A percentile compares a stretch with the other conserved stretches of the same genome.
Conservation (phyloP, 768 basidiomycete species). For the Phallus indusiatus region DNA sequence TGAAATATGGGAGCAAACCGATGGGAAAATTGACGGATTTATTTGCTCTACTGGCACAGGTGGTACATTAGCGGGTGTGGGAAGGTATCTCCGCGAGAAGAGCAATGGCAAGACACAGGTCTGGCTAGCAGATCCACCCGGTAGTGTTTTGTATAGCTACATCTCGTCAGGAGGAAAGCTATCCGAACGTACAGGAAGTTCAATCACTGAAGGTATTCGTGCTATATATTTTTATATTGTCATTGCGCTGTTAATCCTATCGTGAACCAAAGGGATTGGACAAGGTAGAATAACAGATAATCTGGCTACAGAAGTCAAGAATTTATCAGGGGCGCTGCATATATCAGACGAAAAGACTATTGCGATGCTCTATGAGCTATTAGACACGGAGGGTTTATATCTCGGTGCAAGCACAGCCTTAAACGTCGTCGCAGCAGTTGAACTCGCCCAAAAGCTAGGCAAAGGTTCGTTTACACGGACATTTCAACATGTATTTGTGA, state of each 20-base stretch:
- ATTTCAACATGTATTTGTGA: background rate
- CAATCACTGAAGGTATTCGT: slow-evolving; percentile 77
- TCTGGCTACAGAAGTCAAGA: slow-evolving; percentile 67
- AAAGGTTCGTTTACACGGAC: slow-evolving; percentile 41
- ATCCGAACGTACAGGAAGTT: slow-evolving; percentile 70
- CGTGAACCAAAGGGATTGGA: slow-evolving; percentile 63
- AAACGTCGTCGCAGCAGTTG: slow-evolving; percentile 89
- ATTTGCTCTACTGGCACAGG: slow-evolving; percentile 93
- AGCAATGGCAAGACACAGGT: slow-evolving; percentile 70
- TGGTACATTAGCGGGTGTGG: slow-evolving; percentile 87
- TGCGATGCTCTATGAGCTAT: slow-evolving; percentile 84
- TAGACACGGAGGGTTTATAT: slow-evolving; percentile 91
- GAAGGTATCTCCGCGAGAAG: slow-evolving; percentile 76
- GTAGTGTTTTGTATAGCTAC: slow-evolving; percentile 82
- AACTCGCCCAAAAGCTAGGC: slow-evolving; percentile 78
- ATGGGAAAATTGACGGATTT: slow-evolving; percentile 79
- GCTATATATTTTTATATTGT: background rate
- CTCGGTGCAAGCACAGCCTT: slow-evolving; percentile 89
- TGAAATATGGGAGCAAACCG: slow-evolving; percentile 90
- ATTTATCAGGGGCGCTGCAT: slow-evolving; percentile 74
- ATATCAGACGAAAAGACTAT: slow-evolving; percentile 87
- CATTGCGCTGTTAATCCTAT: background rate
- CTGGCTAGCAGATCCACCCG: slow-evolving; percentile 96
- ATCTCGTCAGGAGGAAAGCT: slow-evolving; percentile 72
- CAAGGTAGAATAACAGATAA: slow-evolving; percentile 95